phyloP scores from a whole-genome alignment of 2,329 filamentous ascomycete species.

The Escovopsis sp. region DNA sequence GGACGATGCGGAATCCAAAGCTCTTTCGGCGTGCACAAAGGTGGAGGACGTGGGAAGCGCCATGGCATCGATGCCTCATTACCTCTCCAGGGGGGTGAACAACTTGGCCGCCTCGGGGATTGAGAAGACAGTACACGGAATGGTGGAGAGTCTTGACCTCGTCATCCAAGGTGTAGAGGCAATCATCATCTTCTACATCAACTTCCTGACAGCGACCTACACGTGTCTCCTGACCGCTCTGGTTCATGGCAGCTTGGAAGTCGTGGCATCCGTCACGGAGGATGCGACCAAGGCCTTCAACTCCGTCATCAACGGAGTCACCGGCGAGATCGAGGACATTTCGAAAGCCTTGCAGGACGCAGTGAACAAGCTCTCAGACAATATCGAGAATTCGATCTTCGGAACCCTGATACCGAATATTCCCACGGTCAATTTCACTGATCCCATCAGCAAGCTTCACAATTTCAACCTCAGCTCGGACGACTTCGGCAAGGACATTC shows the following conservation, averaged over 20 bases:
- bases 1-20: conserved; percentile 60
- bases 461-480: conserved; percentile 52
- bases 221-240: conserved; percentile 77
- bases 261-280: conserved; percentile 40
- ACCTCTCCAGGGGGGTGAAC: conserved; percentile 81
- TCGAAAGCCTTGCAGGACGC: conserved; percentile 32
- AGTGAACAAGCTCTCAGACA: conserved; percentile 33
- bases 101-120: conserved; percentile 67
- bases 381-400: conserved; percentile 30
- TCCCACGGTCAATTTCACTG: conserved; percentile 48
- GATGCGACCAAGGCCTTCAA: conserved; percentile 36
- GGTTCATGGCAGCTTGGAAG: conserved; percentile 63
- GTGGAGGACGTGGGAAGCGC: conserved; percentile 87
- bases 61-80: conserved; percentile 97
- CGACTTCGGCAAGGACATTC: conserved; percentile 52
- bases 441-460: conserved; percentile 50
- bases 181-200: conserved; percentile 82
- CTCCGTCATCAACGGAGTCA: conserved; percentile 38
- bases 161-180: conserved; percentile 72
- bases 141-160: conserved; percentile 66
- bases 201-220: conserved; percentile 81
- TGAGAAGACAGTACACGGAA: conserved; percentile 62
- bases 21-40: conserved; percentile 75
- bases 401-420: conserved; percentile 31
- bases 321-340: conserved; percentile 42